Percentiles rank a stretch among this genome's conserved stretches.
Conservation (phyloP, 2,329 filamentous ascomycete species). For the Alternaria infectoria region DNA sequence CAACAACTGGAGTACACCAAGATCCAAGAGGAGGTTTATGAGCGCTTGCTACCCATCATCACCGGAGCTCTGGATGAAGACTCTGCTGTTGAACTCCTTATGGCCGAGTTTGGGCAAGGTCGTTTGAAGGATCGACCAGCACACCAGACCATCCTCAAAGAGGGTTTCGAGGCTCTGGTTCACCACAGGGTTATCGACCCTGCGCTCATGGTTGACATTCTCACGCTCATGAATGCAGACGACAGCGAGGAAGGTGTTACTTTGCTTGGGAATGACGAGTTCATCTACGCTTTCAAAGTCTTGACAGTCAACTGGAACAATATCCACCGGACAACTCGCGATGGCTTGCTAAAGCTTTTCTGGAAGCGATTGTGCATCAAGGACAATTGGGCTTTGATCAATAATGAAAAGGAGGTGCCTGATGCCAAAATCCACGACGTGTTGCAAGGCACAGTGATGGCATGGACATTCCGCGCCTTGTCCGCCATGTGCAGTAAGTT, state of each 20-base stretch:
- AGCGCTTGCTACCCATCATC: conserved; percentile 72
- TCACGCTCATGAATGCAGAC: conserved; percentile 76
- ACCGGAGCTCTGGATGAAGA: conserved; percentile 77
- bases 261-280: conserved; percentile 64
- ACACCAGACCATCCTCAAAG: conserved; percentile 73
- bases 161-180: conserved; percentile 72
- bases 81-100: conserved; percentile 76
- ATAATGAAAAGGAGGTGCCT: conserved; percentile 75
- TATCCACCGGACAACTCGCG: conserved; percentile 52
- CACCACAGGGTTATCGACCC: conserved; percentile 70
- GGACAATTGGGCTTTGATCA: conserved; percentile 83
- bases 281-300: conserved; percentile 73
- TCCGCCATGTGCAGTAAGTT: conserved; percentile 66
- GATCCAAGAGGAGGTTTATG: conserved; percentile 80
- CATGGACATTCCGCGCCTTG: conserved; percentile 69
- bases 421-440: conserved; percentile 70
- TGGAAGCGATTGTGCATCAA: conserved; percentile 87
- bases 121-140: conserved; percentile 66
- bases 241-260: conserved; percentile 47
- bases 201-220: conserved; percentile 70
- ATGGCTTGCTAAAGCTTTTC: conserved; percentile 67
- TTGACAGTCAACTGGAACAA: conserved; percentile 61
- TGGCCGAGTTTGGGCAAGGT: conserved; percentile 67
- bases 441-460: conserved; percentile 69
- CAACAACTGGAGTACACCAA: conserved; percentile 71